Evolutionary conservation across 2,329 filamentous ascomycete genomes (phyloP).

Genomic region (Fusarium pininemorale): DNA sequence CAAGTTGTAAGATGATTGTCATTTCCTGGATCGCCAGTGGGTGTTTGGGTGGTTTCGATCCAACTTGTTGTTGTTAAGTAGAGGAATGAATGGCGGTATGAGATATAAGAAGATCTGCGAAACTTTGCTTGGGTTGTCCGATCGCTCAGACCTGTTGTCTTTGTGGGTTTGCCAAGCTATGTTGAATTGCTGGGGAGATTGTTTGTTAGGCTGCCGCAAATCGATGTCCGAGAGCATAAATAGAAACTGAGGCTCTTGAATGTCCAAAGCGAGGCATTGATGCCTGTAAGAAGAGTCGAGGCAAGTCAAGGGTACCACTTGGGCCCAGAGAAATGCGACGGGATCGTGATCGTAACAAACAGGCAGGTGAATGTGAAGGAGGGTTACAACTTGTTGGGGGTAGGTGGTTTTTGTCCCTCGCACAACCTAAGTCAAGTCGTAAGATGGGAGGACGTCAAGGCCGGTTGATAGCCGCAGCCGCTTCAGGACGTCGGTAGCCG

Average conservation of each 20-base stretch:
- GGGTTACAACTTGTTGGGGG: constrained; percentile 25
- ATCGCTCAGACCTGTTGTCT: not conserved
- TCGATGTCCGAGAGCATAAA: constrained; percentile 15
- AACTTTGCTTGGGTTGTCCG: not conserved
- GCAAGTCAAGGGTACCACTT: not conserved
- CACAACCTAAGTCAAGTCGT: constrained; percentile 16
- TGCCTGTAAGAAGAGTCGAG: constrained; percentile 1
- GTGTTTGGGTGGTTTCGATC: not conserved
- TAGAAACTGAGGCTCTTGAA: constrained; percentile 2
- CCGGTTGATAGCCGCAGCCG: constrained; percentile 22
- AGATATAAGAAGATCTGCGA: not conserved
- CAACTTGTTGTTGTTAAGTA: not conserved
- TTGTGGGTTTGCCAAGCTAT: not conserved
- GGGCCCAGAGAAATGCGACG: not conserved
- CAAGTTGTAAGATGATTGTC: not conserved
- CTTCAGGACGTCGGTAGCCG: constrained; percentile 39
- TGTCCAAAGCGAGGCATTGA: constrained; percentile 4
- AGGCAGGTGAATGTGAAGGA: constrained; percentile 21
- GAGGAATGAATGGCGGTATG: not conserved
- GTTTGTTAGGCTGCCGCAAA: constrained; percentile 8
- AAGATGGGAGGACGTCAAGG: constrained; percentile 27
- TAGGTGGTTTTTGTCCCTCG: constrained; percentile 38
- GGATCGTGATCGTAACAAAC: constrained; percentile 21
- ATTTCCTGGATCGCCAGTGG: not conserved
- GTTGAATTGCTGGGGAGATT: not conserved